These are phyloP conservation scores for Leptomonas seymouri DNA, from an alignment of 208 protist genomes.

Conservation along the genomic window DNA sequence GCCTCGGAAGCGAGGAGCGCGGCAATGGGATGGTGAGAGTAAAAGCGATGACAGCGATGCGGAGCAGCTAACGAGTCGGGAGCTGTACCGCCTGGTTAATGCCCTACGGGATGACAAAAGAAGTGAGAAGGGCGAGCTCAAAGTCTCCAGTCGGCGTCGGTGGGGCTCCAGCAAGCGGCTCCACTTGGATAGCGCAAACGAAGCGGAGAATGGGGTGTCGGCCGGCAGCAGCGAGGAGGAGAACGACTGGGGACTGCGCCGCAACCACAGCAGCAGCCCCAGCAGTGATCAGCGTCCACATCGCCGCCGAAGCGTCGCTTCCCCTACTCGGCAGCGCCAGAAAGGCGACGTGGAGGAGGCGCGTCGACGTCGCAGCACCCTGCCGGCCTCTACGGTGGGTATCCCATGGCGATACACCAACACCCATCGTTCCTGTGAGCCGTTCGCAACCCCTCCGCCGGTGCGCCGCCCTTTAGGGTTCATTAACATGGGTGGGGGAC, in stretches of 20 bases:
- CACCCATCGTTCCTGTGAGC: slow-evolving; percentile 10
- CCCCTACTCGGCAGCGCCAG: slow-evolving; percentile 4
- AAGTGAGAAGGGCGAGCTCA: background rate
- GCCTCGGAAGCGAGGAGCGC: background rate
- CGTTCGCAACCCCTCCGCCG: slow-evolving; percentile 37
- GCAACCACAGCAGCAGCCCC: background rate
- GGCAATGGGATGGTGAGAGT: background rate
- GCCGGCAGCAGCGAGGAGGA: background rate
- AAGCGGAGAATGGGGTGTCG: background rate
- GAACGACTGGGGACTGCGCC: slow-evolving; percentile 8
- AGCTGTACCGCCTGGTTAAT: slow-evolving; percentile 29
- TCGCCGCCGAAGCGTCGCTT: background rate
- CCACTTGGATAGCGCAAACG: background rate
- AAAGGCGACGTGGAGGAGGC: background rate
- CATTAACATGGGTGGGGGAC: slow-evolving; percentile 60
- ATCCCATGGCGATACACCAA: slow-evolving; percentile 64
- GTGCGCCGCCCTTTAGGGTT: slow-evolving; percentile 65
- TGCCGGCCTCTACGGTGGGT: slow-evolving; percentile 30
- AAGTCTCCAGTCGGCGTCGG: background rate
- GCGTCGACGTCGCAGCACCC: slow-evolving; percentile 4
- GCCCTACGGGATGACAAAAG: slow-evolving; percentile 15
- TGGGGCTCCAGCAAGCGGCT: background rate
- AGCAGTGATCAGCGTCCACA: background rate
- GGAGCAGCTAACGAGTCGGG: slow-evolving; percentile 20
- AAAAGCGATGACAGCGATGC: slow-evolving; percentile 1